Evolutionary conservation across 169 alveolate species (phyloP), one percentile per base, ranked within the genome.

Genomic region (Plasmodium falciparum): DNA sequence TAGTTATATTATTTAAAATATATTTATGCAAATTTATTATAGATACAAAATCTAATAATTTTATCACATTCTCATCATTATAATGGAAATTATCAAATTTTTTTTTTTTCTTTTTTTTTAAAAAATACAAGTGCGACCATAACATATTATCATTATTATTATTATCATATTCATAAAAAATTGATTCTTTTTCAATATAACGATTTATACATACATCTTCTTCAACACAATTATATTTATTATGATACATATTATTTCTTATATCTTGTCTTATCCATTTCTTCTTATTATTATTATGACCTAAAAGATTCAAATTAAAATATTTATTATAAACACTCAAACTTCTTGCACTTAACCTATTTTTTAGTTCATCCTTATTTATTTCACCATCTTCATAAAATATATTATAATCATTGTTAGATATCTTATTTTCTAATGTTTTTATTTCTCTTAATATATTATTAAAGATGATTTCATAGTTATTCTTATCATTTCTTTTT

Each of bases 1-100:
- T 65, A 20, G 2, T 24, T 15, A 78, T 78, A 58, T 70, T 66
- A 22, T 24, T 69, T 15, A 52, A 45, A 2, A 78, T 4, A 70
- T 78, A 50, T 58, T 45, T 78, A 52, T 78, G 65, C 8, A 78
- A 78, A 78, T 78, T 78, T 15, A 78, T 59, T 15, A 66, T 58
- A 12, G 89, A 78, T 0, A 66, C 9, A 47, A 29, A 13, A 2
- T 15, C 47, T 7, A 78, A 33, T 9, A 78, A 29, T 20, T 66
- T 50, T 13, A 43, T 63, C 1, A 78, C 72, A 7, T 66, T 78
- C 15, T 66, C 69, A 2, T 26, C 50, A 50, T 67, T 71, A 65
- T 66, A 78, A 26, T 22, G 39, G 0, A 78, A 45, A 43, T 66
- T 24, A 4, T 17, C 12, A 78, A 66, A 78, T 26, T 65, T 78